A percentile compares a stretch with the other conserved stretches of the same genome.
Conservation (phyloP, 768 basidiomycete genomes). For the Suillus alpinus region DNA sequence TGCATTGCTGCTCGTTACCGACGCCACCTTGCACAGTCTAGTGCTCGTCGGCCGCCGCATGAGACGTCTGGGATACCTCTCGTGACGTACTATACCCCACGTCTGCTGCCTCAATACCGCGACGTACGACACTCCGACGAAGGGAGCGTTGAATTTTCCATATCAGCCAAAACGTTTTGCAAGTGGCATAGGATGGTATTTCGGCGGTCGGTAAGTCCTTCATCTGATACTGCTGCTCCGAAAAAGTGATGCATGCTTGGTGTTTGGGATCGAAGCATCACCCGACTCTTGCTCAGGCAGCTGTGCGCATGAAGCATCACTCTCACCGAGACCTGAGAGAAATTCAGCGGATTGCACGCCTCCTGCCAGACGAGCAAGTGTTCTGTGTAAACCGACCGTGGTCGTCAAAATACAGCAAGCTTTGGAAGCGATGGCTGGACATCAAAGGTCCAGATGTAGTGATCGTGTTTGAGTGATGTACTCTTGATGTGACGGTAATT, state of each 20-base stretch:
- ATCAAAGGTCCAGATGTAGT: conserved; percentile 17
- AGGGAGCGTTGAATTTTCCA: conserved; percentile 17
- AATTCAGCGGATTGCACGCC: conserved; percentile 40
- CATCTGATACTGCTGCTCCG: neutral
- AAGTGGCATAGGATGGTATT: conserved; percentile 51
- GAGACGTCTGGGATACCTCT: conserved; percentile 14
- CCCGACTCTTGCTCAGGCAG: conserved; percentile 35
- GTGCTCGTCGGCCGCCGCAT: conserved; percentile 6
- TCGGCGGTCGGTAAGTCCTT: conserved; percentile 35
- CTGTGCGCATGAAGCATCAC: conserved; percentile 31
- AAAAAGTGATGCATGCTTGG: neutral
- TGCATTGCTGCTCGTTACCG: conserved; percentile 24
- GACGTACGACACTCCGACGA: conserved; percentile 7
- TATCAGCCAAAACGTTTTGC: conserved; percentile 36
- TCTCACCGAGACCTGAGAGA: conserved; percentile 38
- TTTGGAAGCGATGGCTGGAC: conserved; percentile 40
- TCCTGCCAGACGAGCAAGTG: conserved; percentile 36
- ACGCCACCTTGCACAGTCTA: conserved; percentile 16
- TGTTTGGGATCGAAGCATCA: conserved; percentile 24
- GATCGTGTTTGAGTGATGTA: conserved; percentile 6
- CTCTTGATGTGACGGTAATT: neutral
- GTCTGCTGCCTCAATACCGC: conserved; percentile 40
- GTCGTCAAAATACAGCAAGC: conserved; percentile 28
- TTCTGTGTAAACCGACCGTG: conserved; percentile 24
- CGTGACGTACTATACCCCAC: conserved; percentile 34